Conservation (phyloP, 2,329 filamentous ascomycete species). For the Ceratocystis cubensis region DNA sequence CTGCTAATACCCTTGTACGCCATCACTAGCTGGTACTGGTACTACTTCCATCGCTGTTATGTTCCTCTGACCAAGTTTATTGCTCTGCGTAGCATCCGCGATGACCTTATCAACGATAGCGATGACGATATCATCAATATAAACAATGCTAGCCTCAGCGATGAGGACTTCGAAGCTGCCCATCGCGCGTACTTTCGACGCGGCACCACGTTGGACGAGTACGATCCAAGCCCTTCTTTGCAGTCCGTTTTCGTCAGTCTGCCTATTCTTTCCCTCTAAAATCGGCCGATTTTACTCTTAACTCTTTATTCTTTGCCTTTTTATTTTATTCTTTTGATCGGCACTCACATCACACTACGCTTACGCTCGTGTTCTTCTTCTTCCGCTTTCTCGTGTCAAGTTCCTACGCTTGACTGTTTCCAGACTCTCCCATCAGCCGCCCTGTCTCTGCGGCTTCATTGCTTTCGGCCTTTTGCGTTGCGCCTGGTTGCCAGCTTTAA, state of each 20-base stretch:
- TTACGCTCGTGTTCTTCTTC: not conserved
- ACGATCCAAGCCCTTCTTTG: constrained; percentile 23
- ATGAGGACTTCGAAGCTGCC: constrained; percentile 12
- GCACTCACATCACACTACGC: too few species aligned
- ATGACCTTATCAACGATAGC: constrained; percentile 31
- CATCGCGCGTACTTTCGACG: constrained; percentile 36
- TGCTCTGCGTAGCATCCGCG: constrained; percentile 70
- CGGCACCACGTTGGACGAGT: constrained; percentile 58
- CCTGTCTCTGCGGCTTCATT: not conserved
- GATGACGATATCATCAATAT: constrained; percentile 26
- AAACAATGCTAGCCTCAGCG: not conserved
- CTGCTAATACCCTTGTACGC: constrained; percentile 65
- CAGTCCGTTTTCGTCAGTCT: too few species aligned
- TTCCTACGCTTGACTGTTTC: constrained; percentile 8
- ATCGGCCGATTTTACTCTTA: too few species aligned
- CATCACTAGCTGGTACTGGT: constrained; percentile 78
- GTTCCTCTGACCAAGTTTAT: constrained; percentile 87
- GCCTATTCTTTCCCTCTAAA: too few species aligned
- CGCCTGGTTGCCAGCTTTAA: not conserved
- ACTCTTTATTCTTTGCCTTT: too few species aligned
- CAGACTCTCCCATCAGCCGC: not conserved
- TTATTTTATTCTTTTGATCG: not conserved
- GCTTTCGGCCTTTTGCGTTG: not conserved
- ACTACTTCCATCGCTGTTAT: constrained; percentile 68
- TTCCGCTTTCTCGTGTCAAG: constrained; percentile 12